Conservation (phyloP, 768 basidiomycete species). For the Mycena crocata region DNA sequence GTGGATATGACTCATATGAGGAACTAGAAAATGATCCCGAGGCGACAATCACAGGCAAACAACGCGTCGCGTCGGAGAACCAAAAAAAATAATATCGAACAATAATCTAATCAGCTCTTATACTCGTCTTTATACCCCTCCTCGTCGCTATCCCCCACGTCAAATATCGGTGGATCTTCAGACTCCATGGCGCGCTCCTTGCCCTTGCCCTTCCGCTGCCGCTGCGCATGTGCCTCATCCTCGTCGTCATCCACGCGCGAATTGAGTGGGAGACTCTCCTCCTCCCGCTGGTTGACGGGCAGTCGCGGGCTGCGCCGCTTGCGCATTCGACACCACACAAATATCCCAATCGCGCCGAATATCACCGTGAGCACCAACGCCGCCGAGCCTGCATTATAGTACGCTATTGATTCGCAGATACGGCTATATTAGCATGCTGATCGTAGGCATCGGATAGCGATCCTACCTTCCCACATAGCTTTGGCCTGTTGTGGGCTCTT, state of each 20-base stretch:
- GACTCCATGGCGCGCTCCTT: conserved; percentile 57
- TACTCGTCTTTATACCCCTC: conserved; percentile 47
- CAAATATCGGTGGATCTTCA: conserved; percentile 59
- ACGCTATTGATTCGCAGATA: conserved; percentile 63
- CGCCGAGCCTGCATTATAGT: conserved; percentile 93
- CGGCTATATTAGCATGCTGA: conserved; percentile 2
- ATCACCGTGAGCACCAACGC: conserved; percentile 86
- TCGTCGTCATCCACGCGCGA: conserved; percentile 57
- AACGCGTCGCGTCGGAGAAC: background rate
- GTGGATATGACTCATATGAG: too few relatives aligned
- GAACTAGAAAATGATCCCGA: too few relatives aligned
- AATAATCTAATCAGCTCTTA: conserved; percentile 13
- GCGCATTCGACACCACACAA: conserved; percentile 83
- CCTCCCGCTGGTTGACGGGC: conserved; percentile 61
- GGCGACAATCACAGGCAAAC: background rate
- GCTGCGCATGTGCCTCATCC: conserved; percentile 51
- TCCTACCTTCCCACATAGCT: conserved; percentile 91
- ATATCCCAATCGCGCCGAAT: conserved; percentile 71
- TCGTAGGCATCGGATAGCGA: background rate
- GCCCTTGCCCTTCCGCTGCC: conserved; percentile 52
- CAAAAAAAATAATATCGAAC: background rate
- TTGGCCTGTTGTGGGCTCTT: conserved; percentile 83
- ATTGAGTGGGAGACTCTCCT: conserved; percentile 82
- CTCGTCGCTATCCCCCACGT: conserved; percentile 69
- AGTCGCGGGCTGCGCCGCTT: conserved; percentile 55